phyloP scores from a whole-genome alignment of 1,284 basidiomycete genomes.

The Moesziomyces globuligerus region DNA sequence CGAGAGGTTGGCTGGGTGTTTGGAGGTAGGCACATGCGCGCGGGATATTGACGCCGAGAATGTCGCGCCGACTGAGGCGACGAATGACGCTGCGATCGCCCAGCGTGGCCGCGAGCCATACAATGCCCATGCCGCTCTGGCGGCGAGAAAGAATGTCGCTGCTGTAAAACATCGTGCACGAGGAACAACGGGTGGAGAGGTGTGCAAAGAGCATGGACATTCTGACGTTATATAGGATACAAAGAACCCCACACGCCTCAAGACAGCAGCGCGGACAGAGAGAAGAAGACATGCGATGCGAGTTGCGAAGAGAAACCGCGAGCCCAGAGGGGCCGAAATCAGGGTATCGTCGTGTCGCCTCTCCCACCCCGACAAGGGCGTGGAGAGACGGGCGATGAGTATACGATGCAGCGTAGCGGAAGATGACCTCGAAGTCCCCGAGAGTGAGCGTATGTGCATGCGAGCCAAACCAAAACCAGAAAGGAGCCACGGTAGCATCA shows the following conservation, averaged over 20 bases:
- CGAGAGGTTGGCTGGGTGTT: slow-evolving; percentile 47
- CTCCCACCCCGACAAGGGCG: not conserved
- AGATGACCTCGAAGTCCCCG: not conserved
- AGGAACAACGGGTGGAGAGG: not conserved
- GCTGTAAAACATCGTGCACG: slow-evolving; percentile 53
- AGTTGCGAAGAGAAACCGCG: slow-evolving; percentile 10
- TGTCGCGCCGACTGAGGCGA: slow-evolving; percentile 45
- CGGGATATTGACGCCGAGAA: slow-evolving; percentile 38
- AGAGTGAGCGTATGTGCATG: slow-evolving; percentile 2
- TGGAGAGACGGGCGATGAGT: slow-evolving; percentile 16
- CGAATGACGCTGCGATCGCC: slow-evolving; percentile 39
- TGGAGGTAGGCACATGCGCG: slow-evolving; percentile 39
- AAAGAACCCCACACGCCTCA: too few species aligned
- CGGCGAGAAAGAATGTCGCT: slow-evolving; percentile 50
- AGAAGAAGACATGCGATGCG: slow-evolving; percentile 10
- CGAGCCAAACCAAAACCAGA: not conserved
- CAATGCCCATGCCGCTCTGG: slow-evolving; percentile 50
- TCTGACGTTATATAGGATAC: slow-evolving; percentile 7
- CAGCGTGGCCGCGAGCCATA: slow-evolving; percentile 61
- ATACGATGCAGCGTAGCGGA: slow-evolving; percentile 21
- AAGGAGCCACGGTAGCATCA: not conserved
- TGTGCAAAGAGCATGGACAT: not conserved
- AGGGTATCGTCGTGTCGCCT: slow-evolving; percentile 26
- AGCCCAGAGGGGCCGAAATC: not conserved
- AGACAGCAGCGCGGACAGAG: slow-evolving; percentile 2